A percentile compares a stretch with the other conserved stretches of the same genome.
phyloP scores from a whole-genome alignment of 345 rosid species.

The Bruguiera parviflora region DNA sequence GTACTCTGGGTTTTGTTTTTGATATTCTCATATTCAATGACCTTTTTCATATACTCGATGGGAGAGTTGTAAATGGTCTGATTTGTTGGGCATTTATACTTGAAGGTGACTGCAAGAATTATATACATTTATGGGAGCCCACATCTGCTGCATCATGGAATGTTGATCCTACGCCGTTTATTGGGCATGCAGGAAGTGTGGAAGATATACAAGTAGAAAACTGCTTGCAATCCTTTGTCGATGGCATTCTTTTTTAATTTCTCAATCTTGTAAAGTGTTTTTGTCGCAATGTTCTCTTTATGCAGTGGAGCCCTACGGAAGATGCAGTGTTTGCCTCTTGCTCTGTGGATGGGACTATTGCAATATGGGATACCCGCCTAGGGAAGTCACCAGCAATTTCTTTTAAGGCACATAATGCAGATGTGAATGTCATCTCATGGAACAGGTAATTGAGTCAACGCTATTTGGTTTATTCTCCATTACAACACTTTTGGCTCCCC shows the following conservation, averaged over 20 bases:
- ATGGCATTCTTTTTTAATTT: not conserved
- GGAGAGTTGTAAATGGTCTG: not conserved
- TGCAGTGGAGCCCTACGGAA: constrained; percentile 98
- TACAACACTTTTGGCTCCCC: not conserved
- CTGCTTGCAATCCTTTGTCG: not conserved
- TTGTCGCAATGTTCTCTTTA: constrained; percentile 10
- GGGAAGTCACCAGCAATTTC: constrained; percentile 64
- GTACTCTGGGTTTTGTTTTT: constrained; percentile 33
- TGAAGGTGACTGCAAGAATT: constrained; percentile 83
- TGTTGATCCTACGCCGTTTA: constrained; percentile 62
- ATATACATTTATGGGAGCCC: constrained; percentile 90
- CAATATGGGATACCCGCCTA: constrained; percentile 78
- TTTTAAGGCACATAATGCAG: constrained; percentile 86
- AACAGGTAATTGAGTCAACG: constrained; percentile 55
- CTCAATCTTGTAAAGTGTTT: constrained; percentile 7
- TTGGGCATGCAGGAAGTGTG: constrained; percentile 81
- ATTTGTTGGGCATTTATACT: constrained; percentile 6
- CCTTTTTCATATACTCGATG: constrained; percentile 4
- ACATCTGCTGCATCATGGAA: constrained; percentile 70
- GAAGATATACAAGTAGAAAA: constrained; percentile 79
- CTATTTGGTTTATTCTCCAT: not conserved
- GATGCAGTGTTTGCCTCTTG: constrained; percentile 74
- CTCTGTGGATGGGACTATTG: constrained; percentile 78
- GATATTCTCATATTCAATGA: not conserved
- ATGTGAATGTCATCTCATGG: constrained; percentile 97